Conservation (phyloP, 108 stramenopile genomes). For the Pseudonitzschia delicatissima region DNA sequence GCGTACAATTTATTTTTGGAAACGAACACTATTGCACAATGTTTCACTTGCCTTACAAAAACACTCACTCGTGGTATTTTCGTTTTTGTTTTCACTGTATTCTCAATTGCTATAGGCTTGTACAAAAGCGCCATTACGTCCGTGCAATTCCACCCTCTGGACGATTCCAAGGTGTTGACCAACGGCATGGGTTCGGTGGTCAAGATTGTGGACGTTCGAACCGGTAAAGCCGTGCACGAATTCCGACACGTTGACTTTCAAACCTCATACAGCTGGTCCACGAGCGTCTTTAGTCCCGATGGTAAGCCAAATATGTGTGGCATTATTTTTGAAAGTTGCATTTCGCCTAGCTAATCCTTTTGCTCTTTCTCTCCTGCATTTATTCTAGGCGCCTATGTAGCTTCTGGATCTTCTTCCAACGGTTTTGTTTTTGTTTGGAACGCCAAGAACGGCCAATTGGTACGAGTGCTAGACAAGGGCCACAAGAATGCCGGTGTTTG, state of each 20-base stretch:
- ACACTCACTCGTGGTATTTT: not conserved
- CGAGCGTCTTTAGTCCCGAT: conserved; percentile 71
- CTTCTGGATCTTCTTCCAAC: conserved; percentile 53
- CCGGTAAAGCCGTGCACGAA: conserved; percentile 35
- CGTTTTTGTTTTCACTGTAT: not conserved
- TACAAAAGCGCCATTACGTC: conserved; percentile 76
- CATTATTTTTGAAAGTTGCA: not conserved
- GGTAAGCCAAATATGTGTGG: conserved; percentile 30
- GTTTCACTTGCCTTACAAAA: not conserved
- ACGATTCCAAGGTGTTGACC: conserved; percentile 56
- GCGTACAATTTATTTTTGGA: conserved; percentile 9
- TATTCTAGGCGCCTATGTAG: conserved; percentile 44
- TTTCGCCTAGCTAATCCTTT: no score
- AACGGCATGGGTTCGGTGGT: conserved; percentile 72
- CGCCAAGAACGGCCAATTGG: conserved; percentile 18
- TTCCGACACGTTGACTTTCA: conserved; percentile 54
- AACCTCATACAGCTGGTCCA: conserved; percentile 32
- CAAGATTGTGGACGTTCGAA: conserved; percentile 71
- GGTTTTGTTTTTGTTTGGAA: conserved; percentile 79
- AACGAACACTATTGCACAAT: not conserved
- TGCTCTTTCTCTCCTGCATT: not conserved
- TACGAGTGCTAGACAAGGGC: conserved; percentile 36
- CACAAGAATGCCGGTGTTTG: conserved; percentile 53
- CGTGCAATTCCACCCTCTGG: conserved; percentile 67
- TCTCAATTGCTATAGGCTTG: conserved; percentile 23